Evolutionary conservation across 192 early-diverging fungal genomes (phyloP), one percentile per base, ranked within the genome.

Genomic region (Podila epicladia): DNA sequence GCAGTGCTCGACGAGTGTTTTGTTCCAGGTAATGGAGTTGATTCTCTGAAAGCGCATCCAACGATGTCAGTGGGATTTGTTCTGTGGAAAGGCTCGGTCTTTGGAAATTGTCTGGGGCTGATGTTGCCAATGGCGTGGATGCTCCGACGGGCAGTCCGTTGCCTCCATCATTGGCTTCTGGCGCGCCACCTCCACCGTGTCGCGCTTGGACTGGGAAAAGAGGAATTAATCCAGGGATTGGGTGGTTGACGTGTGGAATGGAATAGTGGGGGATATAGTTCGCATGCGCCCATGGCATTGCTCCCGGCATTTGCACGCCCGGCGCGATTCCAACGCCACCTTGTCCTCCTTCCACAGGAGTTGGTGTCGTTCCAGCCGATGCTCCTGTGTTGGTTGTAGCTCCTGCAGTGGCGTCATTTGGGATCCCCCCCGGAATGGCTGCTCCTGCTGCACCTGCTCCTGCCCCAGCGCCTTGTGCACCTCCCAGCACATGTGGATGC

Each of bases 1-100:
- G 84, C 3, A 94, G 87, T 5, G 88, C 91, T 3, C 87, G 84
- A 37, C 90, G 83, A 4, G 91, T 91, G 29, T 83, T 87, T 0
- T 86, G 71, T 9, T 90, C 86, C 15, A 94, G 72, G 1, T 73
- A 75, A 12, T 60, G 59, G 35, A 94, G 80, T 45, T 94, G 89
- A 26, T 90, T 91, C 26, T 91, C 89, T 51, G 85, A 79, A 1
- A 92, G 77, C 19, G 66, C 63, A 62, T 85, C 78, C 62, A 91
- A 82, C n/a, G 62, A 69, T 6, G 77, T 73, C 62, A 35, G 76
- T 67, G 37, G 85, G 63, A 62, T 84, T 45, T 50, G 67, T 26
- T 64, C 60, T 22, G 35, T 38, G 1, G 85, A 80, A 41, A 70
- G 3, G 41, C 41, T 45, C 13, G 5, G 38, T 12, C 38, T 11